Conservation (phyloP, 2,329 filamentous ascomycete species). For the Penicillium vulpinum region DNA sequence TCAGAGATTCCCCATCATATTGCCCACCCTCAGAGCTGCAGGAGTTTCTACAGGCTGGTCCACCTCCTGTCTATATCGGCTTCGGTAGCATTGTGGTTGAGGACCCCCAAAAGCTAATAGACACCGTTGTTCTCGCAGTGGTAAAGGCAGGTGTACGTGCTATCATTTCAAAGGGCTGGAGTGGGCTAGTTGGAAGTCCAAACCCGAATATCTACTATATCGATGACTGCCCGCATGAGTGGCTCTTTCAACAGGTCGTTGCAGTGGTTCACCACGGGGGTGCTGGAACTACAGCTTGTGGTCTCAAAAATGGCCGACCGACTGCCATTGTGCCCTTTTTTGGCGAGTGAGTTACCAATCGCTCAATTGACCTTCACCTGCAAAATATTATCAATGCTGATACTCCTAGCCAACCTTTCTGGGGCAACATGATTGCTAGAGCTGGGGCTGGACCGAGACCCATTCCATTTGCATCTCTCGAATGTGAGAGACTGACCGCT, state of each 20-base stretch:
- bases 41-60: constrained; percentile 49
- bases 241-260: constrained; percentile 58
- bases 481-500: constrained; percentile 44
- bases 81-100: constrained; percentile 60
- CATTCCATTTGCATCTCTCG: constrained; percentile 50
- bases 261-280: constrained; percentile 61
- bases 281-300: constrained; percentile 59
- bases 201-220: constrained; percentile 50
- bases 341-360: constrained; percentile 45
- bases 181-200: constrained; percentile 44
- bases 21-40: constrained; percentile 43
- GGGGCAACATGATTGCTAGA: constrained; percentile 54
- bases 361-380: no score
- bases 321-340: constrained; percentile 60
- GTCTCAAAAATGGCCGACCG: constrained; percentile 53
- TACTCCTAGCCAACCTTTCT: constrained; percentile 50
- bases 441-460: constrained; percentile 53
- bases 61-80: constrained; percentile 56
- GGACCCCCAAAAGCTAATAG: constrained; percentile 47
- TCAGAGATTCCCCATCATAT: constrained; percentile 40
- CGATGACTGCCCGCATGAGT: constrained; percentile 59
- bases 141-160: constrained; percentile 50
- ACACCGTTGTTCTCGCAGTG: constrained; percentile 52
- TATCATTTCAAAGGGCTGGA: constrained; percentile 58
- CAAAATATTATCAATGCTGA: background rate